Conservation (phyloP, 441 rosid genomes). For the Syzygium syzygioides region DNA sequence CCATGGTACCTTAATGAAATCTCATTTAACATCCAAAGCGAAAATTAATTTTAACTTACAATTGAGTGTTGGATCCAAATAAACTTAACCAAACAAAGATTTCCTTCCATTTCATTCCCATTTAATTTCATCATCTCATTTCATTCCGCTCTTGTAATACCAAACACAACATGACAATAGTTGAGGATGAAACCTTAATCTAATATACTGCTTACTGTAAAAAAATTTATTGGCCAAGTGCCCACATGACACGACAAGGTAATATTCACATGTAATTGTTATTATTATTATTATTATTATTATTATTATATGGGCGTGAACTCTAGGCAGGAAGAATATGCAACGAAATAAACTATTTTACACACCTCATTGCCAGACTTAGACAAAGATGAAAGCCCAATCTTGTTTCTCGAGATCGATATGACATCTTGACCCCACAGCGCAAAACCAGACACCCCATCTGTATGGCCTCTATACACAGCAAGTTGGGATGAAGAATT, state of each 20-base stretch:
- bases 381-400: slow-evolving; percentile 72
- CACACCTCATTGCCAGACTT: slow-evolving; percentile 58
- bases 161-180: not conserved
- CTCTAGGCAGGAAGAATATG: not conserved
- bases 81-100: not conserved
- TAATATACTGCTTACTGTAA: not conserved
- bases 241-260: not conserved
- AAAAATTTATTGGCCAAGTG: not conserved
- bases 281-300: not conserved
- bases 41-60: not conserved
- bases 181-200: not conserved
- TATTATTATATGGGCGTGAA: not conserved
- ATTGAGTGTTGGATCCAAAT: not conserved
- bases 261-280: not conserved
- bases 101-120: not conserved
- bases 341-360: not conserved
- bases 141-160: not conserved
- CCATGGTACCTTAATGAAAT: not conserved
- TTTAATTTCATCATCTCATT: not conserved
- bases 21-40: not conserved
- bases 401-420: slow-evolving; percentile 84
- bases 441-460: slow-evolving; percentile 77
- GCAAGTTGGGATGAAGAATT: slow-evolving; percentile 46
- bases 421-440: slow-evolving; percentile 84
- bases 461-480: slow-evolving; percentile 59